Evolutionary conservation across 2,329 filamentous ascomycete species (phyloP), one percentile per base, ranked within the genome.

Genomic region (Sporothrix inflata): DNA sequence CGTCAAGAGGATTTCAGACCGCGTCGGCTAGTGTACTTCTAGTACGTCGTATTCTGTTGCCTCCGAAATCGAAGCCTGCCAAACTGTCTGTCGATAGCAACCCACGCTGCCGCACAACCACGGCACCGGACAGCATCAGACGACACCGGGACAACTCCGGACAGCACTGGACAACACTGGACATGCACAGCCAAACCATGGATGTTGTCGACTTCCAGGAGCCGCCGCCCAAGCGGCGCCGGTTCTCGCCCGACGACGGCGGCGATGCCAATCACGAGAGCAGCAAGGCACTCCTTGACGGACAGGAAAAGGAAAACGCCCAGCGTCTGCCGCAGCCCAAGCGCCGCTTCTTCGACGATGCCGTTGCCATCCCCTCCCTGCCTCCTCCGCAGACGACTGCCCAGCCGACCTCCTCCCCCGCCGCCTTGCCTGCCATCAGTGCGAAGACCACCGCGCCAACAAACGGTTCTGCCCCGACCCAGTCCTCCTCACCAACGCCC

Each of bases 341-440:
- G 74, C 79, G 82, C 73, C 82, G 83, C 57, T 84, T 86, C 78
- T 85, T 86, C 73, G 75, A 78, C 4, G 82, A 85, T 69, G 71
- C 47, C 12, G 57, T 69, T 11, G 69, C 65, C 14, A 42, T 73
- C 8, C 69, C 72, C 12, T 65, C 69, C 47, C 63, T 71, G 5
- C 69, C 72, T n/a, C 69, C 40, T 5, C 69, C 68, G 8, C 68
- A 42, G 27, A 34, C 34, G 8, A 19, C 40, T 8, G 42, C 40
- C 4, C 63, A 42, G 42, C 51, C 70, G 3, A 34, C 27, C 14
- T 69, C 72, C 11, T 60, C 71, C 2, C 73, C 71, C 14, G 63
- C 73, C 19, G 51, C 68, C 9, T 30, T 69, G 12, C 69, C 63
- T 8, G 67, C 38, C 24, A 63, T n/a, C 11, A 45, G 45, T 1